Percentiles rank a stretch among this genome's conserved stretches.
Conservation (phyloP, 345 rosid genomes). For the Eucalyptus sp. region DNA sequence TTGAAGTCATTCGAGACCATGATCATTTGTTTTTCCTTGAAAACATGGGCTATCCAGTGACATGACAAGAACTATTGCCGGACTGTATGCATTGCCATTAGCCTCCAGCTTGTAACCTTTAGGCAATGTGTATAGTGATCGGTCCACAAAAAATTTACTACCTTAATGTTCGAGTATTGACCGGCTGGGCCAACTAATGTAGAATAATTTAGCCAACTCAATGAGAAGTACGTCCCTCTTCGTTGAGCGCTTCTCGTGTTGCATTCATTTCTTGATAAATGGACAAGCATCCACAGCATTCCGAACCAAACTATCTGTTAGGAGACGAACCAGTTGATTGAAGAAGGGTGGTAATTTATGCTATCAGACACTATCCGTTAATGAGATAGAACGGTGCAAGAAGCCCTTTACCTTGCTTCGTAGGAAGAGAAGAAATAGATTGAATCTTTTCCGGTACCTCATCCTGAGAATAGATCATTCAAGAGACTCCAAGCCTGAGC, state of each 20-base stretch:
- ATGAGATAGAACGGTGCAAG: background rate
- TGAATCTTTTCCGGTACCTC: background rate
- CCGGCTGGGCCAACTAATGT: background rate
- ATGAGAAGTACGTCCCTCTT: background rate
- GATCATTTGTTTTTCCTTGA: conserved; percentile 76
- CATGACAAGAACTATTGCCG: background rate
- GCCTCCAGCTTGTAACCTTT: conserved; percentile 5
- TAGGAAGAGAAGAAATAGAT: background rate
- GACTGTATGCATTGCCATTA: background rate
- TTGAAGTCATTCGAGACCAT: conserved; percentile 76
- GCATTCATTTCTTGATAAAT: background rate
- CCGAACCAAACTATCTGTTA: background rate
- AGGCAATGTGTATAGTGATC: conserved; percentile 5
- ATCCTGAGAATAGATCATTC: background rate
- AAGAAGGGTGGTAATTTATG: background rate
- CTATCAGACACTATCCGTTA: background rate
- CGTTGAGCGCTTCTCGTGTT: background rate
- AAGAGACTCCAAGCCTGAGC: background rate
- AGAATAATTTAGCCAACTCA: background rate
- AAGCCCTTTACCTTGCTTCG: background rate
- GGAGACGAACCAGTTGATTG: background rate
- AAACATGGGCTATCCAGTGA: conserved; percentile 8
- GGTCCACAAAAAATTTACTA: background rate
- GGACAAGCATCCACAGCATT: background rate
- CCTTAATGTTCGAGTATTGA: background rate